Conservation (phyloP, 108 stramenopile species). For the Cyclostephanos tholiformis region DNA sequence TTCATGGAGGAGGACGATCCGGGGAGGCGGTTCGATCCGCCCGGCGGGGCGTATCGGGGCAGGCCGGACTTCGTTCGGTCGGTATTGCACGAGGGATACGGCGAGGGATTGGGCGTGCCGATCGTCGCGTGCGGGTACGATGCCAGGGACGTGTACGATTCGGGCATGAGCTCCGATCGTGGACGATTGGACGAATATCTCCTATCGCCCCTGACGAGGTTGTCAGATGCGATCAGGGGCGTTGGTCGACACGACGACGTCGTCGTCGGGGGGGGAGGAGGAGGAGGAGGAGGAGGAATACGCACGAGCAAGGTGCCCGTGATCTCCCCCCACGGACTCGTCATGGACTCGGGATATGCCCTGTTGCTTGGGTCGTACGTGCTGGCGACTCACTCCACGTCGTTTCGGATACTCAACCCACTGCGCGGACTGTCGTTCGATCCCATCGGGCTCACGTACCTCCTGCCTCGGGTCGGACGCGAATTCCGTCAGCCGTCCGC, state of each 20-base stretch:
- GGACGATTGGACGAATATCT: slow-evolving; percentile 40
- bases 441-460: slow-evolving; percentile 78
- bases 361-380: slow-evolving; percentile 70
- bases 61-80: slow-evolving; percentile 16
- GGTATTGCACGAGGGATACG: slow-evolving; percentile 31
- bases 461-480: slow-evolving; percentile 74
- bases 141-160: slow-evolving; percentile 50
- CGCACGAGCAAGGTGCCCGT: slow-evolving; percentile 60
- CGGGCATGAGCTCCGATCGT: slow-evolving; percentile 27
- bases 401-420: slow-evolving; percentile 72
- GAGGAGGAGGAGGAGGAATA: background rate
- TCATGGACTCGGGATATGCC: slow-evolving; percentile 78
- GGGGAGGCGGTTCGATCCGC: background rate
- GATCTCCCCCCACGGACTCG: slow-evolving; percentile 73
- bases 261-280: too few relatives aligned
- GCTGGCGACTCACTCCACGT: slow-evolving; percentile 66
- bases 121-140: slow-evolving; percentile 79
- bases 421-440: slow-evolving; percentile 76
- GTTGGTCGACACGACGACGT: slow-evolving; percentile 12
- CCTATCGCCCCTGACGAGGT: slow-evolving; percentile 48
- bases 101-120: slow-evolving; percentile 41
- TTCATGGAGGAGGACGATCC: slow-evolving; percentile 48
- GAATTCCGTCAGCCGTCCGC: slow-evolving; percentile 64
- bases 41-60: slow-evolving; percentile 15
- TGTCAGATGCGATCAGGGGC: slow-evolving; percentile 70